These are phyloP conservation scores for Agaricus subrufescens DNA, from an alignment of 768 basidiomycete genomes.

Conservation along the genomic window DNA sequence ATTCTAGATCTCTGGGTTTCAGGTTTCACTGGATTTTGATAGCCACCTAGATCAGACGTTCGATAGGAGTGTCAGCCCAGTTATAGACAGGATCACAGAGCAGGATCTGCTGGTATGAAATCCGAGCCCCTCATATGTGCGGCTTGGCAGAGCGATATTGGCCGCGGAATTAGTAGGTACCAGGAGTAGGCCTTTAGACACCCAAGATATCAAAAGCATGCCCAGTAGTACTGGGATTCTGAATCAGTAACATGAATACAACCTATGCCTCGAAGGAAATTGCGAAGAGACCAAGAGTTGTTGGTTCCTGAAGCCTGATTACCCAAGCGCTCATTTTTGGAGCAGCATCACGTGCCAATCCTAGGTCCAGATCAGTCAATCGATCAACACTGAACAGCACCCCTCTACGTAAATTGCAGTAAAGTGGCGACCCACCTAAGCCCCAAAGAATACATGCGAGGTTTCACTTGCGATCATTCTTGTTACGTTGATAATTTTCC, in stretches of 20 bases:
- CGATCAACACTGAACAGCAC: too few species aligned
- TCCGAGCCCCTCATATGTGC: slow-evolving; percentile 73
- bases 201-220: slow-evolving; percentile 55
- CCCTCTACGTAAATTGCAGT: too few species aligned
- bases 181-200: slow-evolving; percentile 57
- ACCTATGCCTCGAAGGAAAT: slow-evolving; percentile 45
- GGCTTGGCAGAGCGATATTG: slow-evolving; percentile 56
- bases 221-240: slow-evolving; percentile 48
- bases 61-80: slow-evolving; percentile 1
- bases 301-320: slow-evolving; percentile 24
- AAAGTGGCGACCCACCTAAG: too few species aligned
- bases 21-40: slow-evolving; percentile 47
- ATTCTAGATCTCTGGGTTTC: slow-evolving; percentile 46
- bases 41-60: slow-evolving; percentile 24
- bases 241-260: slow-evolving; percentile 2
- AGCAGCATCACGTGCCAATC: too few species aligned
- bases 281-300: slow-evolving; percentile 64
- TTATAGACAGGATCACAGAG: neutral
- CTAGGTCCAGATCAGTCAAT: too few species aligned
- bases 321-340: too few species aligned
- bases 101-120: slow-evolving; percentile 67
- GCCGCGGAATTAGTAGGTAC: slow-evolving; percentile 76
- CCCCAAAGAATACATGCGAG: too few species aligned
- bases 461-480: too few species aligned
- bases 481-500: too few species aligned